Evolutionary conservation across 768 basidiomycete species (phyloP).

Genomic region (Polyporus arcularius): DNA sequence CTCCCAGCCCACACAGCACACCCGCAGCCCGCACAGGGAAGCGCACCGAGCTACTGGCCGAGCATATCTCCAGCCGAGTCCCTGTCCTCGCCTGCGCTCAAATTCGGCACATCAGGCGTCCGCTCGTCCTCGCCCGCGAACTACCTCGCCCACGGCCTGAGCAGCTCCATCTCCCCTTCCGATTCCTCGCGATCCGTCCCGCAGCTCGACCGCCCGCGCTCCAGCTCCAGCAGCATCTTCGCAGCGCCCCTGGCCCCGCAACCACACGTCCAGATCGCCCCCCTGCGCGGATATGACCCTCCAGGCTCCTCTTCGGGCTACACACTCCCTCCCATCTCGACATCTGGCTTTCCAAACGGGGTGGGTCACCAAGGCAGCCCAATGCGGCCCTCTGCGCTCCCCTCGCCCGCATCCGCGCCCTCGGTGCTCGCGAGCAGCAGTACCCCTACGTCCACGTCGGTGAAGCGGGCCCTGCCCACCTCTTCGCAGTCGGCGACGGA

Average conservation of each 20-base stretch:
- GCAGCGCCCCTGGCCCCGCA: constrained; percentile 3
- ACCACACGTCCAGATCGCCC: constrained; percentile 9
- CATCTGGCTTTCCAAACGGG: constrained; percentile 1
- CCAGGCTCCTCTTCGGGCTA: constrained; percentile 11
- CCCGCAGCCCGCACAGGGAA: constrained; percentile 14
- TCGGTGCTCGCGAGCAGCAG: background rate
- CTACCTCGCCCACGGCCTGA: constrained; percentile 8
- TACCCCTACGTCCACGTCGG: constrained; percentile 1
- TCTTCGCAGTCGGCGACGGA: constrained; percentile 20
- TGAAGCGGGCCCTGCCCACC: constrained; percentile 21
- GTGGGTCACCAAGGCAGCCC: background rate
- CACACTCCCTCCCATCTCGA: constrained; percentile 17
- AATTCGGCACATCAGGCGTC: background rate
- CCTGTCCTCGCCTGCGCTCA: background rate
- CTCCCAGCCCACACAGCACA: constrained; percentile 2
- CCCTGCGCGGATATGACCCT: constrained; percentile 5
- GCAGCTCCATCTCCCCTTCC: background rate
- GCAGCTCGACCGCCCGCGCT: background rate
- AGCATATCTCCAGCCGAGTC: constrained; percentile 10
- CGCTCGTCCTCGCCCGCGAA: constrained; percentile 13
- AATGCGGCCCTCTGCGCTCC: constrained; percentile 1
- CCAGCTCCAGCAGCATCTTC: constrained; percentile 6
- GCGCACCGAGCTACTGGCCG: constrained; percentile 22
- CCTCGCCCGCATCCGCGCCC: constrained; percentile 9
- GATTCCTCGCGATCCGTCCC: constrained; percentile 10